phyloP scores from a whole-genome alignment of 2,329 filamentous ascomycete genomes.

The Bertia moriformis region DNA sequence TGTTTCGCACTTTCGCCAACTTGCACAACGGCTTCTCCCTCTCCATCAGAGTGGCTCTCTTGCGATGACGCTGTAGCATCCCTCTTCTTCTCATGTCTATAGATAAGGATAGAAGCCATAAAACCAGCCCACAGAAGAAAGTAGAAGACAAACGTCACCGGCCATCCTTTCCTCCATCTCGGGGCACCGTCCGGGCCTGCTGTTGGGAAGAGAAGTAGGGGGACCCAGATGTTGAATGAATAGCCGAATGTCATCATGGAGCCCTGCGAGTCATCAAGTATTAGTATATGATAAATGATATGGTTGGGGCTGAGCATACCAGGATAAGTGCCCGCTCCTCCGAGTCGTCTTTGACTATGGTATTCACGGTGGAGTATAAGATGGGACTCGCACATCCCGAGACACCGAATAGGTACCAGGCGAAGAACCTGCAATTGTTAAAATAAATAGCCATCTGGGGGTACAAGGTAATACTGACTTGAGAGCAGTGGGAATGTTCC shows the following conservation, averaged over 20 bases:
- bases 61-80: too few relatives aligned
- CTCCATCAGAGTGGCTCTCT: too few relatives aligned
- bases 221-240: slow-evolving; percentile 28
- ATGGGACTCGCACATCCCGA: slow-evolving; percentile 23
- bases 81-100: slow-evolving; percentile 13
- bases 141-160: slow-evolving; percentile 27
- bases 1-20: too few relatives aligned
- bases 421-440: slow-evolving; percentile 15
- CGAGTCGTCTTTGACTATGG: slow-evolving; percentile 20
- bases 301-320: slow-evolving; percentile 10
- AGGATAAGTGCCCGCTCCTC: slow-evolving; percentile 24
- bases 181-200: slow-evolving; percentile 24
- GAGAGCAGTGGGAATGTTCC: slow-evolving; percentile 30
- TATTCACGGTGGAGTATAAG: slow-evolving; percentile 26
- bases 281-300: background rate
- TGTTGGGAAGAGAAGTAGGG: slow-evolving; percentile 24
- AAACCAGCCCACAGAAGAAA: slow-evolving; percentile 26
- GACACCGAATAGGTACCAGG: slow-evolving; percentile 24
- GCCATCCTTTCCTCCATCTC: slow-evolving; percentile 31
- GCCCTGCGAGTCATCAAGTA: slow-evolving; percentile 13
- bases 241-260: slow-evolving; percentile 30
- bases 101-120: slow-evolving; percentile 18
- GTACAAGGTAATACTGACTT: slow-evolving; percentile 16
- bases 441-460: background rate
- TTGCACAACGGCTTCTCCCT: too few relatives aligned